Conservation (phyloP, 202 grass and related monocot genomes). For the Brachypodium distachyon region DNA sequence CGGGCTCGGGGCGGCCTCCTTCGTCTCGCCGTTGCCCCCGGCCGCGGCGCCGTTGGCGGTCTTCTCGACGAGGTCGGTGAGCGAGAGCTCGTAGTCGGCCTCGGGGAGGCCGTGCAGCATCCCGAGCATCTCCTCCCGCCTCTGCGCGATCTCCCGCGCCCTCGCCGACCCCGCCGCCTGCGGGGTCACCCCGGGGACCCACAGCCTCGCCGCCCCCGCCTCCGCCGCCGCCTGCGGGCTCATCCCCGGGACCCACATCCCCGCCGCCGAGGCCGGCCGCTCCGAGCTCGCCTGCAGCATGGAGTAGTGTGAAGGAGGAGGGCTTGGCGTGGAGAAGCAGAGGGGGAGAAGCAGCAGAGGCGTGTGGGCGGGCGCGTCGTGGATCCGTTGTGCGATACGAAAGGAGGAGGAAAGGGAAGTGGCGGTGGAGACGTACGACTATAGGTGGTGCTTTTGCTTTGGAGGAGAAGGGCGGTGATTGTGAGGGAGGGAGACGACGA, state of each 20-base stretch:
- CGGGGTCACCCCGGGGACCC: constrained; percentile 38
- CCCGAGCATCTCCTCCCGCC: constrained; percentile 63
- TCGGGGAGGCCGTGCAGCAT: constrained; percentile 64
- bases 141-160: constrained; percentile 60
- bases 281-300: constrained; percentile 47
- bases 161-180: constrained; percentile 28
- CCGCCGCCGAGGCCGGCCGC: background rate
- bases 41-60: background rate
- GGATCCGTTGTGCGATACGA: background rate
- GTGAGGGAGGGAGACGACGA: background rate
- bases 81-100: constrained; percentile 76
- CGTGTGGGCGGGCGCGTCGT: background rate
- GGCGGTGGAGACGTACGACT: background rate
- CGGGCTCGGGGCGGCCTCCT: background rate
- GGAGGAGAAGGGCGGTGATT: background rate
- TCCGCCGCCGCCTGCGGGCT: constrained; percentile 1
- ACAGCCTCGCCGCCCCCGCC: constrained; percentile 5
- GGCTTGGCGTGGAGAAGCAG: too few relatives aligned
- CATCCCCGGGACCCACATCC: constrained; percentile 45
- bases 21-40: background rate
- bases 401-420: too few relatives aligned
- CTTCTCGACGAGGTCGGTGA: constrained; percentile 77
- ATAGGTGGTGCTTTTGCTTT: background rate
- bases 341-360: background rate
- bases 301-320: background rate